These are phyloP conservation scores for Salvia sclarea DNA, from an alignment of 305 asterid species.

Conservation along the genomic window DNA sequence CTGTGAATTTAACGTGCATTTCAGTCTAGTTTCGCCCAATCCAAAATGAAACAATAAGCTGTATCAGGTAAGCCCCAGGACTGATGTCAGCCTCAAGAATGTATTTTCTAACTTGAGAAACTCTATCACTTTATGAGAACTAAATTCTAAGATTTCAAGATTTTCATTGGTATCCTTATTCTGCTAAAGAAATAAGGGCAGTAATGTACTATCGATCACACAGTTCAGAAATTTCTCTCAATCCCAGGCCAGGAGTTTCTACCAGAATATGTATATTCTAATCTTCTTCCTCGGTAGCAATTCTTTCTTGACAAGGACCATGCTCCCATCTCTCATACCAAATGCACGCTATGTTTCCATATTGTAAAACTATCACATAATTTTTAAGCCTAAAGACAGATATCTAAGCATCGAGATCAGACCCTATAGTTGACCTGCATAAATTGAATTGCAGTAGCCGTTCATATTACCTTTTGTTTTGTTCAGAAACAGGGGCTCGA, in stretches of 20 bases:
- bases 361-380: not conserved
- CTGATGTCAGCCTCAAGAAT: conserved; percentile 10
- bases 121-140: not conserved
- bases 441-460: conserved; percentile 3
- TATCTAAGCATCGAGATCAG: conserved; percentile 17
- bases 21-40: conserved; percentile 14
- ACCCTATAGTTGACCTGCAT: not conserved
- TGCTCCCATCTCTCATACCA: conserved; percentile 5
- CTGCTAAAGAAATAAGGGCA: not conserved
- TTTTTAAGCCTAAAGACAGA: conserved; percentile 1
- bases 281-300: not conserved
- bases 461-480: conserved; percentile 13
- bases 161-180: not conserved
- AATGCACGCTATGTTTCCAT: conserved; percentile 2
- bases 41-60: conserved; percentile 4
- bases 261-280: not conserved
- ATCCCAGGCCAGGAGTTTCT: not conserved
- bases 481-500: conserved; percentile 21
- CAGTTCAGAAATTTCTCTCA: not conserved
- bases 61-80: not conserved
- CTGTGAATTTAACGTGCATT: conserved; percentile 12
- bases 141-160: conserved; percentile 12
- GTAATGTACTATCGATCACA: not conserved
- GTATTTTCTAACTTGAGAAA: not conserved
- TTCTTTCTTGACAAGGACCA: conserved; percentile 22